Conservation (phyloP, 441 rosid species). For the Erodium moschatum region DNA sequence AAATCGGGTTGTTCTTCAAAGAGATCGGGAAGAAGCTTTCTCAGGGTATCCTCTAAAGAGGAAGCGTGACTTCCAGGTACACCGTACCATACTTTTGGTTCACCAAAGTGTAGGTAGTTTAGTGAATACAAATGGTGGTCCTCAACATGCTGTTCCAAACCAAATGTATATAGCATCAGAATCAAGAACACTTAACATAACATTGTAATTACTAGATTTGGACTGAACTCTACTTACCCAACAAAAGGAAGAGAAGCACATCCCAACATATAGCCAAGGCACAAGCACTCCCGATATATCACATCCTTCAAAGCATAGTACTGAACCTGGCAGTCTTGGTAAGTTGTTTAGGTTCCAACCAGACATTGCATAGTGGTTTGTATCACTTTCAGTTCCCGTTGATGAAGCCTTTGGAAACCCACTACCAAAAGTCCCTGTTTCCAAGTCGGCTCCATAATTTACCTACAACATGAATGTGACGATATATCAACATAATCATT, state of each 20-base stretch:
- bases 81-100: slow-evolving; percentile 9
- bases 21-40: slow-evolving; percentile 9
- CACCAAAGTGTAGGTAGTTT: slow-evolving; percentile 7
- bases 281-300: slow-evolving; percentile 97
- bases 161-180: neutral
- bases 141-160: slow-evolving; percentile 12
- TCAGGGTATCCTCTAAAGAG: slow-evolving; percentile 1
- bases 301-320: slow-evolving; percentile 75
- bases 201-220: neutral
- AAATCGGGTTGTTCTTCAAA: slow-evolving; percentile 10
- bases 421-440: slow-evolving; percentile 93
- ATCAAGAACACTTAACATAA: neutral
- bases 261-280: slow-evolving; percentile 74
- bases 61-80: slow-evolving; percentile 10
- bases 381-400: slow-evolving; percentile 29
- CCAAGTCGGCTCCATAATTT: slow-evolving; percentile 96
- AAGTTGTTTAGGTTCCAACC: slow-evolving; percentile 99
- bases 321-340: slow-evolving; percentile 85
- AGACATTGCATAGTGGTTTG: slow-evolving; percentile 55
- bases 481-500: slow-evolving; percentile 1
- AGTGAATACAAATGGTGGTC: slow-evolving; percentile 9
- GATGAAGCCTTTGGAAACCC: slow-evolving; percentile 75
- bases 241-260: slow-evolving; percentile 59
- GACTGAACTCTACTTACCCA: slow-evolving; percentile 52
- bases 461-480: slow-evolving; percentile 40